phyloP scores from a whole-genome alignment of 169 alveolate genomes.

The Sarcocystis neurona region DNA sequence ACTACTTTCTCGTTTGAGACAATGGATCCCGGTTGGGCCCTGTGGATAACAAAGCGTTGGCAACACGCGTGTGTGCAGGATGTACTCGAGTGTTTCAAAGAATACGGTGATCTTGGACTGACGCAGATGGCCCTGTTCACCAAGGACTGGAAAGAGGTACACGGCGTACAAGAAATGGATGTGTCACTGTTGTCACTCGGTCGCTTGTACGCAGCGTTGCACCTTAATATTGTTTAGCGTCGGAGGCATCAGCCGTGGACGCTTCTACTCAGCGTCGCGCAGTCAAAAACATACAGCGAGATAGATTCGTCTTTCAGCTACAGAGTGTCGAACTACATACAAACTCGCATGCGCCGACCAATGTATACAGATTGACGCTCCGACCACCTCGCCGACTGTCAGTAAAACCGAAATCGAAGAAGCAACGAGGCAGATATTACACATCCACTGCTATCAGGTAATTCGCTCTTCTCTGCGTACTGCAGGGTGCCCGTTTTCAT shows the following conservation, averaged over 20 bases:
- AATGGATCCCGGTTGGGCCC: slow-evolving; percentile 36
- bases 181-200: too few species aligned
- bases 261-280: background rate
- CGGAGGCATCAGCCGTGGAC: background rate
- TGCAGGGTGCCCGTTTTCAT: background rate
- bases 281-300: background rate
- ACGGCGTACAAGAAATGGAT: background rate
- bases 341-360: too few species aligned
- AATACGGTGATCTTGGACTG: slow-evolving; percentile 36
- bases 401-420: background rate
- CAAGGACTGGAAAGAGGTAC: slow-evolving; percentile 8
- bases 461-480: background rate
- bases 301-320: background rate
- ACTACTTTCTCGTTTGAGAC: slow-evolving; percentile 29
- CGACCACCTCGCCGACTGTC: too few species aligned
- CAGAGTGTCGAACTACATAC: too few species aligned
- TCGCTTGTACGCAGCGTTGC: too few species aligned
- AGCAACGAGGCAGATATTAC: background rate
- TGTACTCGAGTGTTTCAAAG: slow-evolving; percentile 23
- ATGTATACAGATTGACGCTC: too few species aligned
- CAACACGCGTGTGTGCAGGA: background rate
- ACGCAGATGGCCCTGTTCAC: slow-evolving; percentile 5
- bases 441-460: slow-evolving; percentile 17
- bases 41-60: slow-evolving; percentile 23
- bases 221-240: background rate